Evolutionary conservation across 75 land plant genomes (phyloP).

Genomic region (Cryptomeria japonica): DNA sequence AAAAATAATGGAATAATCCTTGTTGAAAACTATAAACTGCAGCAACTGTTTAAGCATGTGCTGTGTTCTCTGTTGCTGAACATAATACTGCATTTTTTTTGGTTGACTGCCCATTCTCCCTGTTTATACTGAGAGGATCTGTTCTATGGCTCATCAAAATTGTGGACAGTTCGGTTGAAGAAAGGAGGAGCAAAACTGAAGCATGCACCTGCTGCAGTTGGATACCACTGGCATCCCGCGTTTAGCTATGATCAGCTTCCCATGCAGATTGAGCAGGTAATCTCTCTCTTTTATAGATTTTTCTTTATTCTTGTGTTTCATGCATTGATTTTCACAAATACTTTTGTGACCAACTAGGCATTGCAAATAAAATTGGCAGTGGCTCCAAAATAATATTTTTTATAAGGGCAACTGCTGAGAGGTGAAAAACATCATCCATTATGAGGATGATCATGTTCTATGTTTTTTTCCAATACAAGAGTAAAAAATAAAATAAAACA

Average conservation of each 20-base stretch:
- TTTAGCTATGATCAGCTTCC: slow-evolving; percentile 28
- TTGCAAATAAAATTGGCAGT: background rate
- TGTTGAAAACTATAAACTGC: background rate
- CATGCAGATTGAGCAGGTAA: slow-evolving; percentile 31
- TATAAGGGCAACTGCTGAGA: background rate
- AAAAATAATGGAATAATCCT: background rate
- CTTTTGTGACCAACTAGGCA: background rate
- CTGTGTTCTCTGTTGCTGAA: background rate
- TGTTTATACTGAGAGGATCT: background rate
- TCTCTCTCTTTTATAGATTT: background rate
- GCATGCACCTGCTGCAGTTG: slow-evolving; percentile 24
- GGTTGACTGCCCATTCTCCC: background rate
- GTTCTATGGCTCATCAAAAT: background rate
- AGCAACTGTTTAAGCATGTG: background rate
- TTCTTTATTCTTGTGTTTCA: background rate
- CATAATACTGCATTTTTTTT: background rate
- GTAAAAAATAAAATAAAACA: background rate
- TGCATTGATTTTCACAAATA: background rate
- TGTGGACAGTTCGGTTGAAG: slow-evolving; percentile 26
- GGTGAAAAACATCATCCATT: background rate
- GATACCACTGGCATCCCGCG: slow-evolving; percentile 38
- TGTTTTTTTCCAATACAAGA: background rate
- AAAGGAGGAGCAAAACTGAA: slow-evolving; percentile 27
- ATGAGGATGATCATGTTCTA: background rate
- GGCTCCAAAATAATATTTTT: background rate